Base-by-base conservation (phyloP, 2,329 filamentous ascomycete genomes). In the Fusarium sacchari region DNA sequence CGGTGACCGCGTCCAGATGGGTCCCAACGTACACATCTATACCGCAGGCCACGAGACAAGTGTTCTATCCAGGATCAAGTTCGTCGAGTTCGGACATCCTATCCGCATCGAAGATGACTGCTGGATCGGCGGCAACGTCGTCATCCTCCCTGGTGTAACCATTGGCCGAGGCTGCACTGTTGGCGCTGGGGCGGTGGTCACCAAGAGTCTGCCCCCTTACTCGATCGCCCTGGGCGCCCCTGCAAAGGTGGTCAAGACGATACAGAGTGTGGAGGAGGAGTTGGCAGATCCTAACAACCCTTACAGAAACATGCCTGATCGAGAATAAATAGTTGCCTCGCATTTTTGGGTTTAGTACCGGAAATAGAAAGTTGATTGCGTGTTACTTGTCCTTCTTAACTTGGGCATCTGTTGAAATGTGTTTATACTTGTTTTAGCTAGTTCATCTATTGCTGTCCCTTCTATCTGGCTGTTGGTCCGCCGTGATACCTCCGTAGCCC, bases 21-120 rank as follows among this genome's bases (percentile, higher is more conserved):
- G 92, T 0, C 92, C 93, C 1, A 91, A 90, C 75, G 92, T 95
- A 1, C 89, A 85, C 56, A 88, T 96, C 62, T 94, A 90, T 78
- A 89, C 90, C 5, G 93, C 89, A 3, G 92, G 90, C 0, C 94
- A 96, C 80, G 92, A 93, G 55, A 84, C 92, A 0, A 92, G 92
- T 73, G 84, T 88, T 2, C 82, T 84, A 60, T 85, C 83, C 5
- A 83, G 87, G 24, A 81, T 86, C 30, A 83, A 86, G 42, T 81
- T 80, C 22, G 80, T 87, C 60, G 86, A 88, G 72, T 88, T 84
- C 64, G 86, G 85, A 0, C 80, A 79, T 20, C 79, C 83, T 6
- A 83, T 89, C 42, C 79, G 73, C 6, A 88, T 89, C 40, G 86
- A 83, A 3, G 83, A 88, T 52, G 87, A 89, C 76, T 88, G 87